These are phyloP conservation scores for Exsudoporus floridanus DNA, from an alignment of 1,284 basidiomycete species.

Conservation along the genomic window DNA sequence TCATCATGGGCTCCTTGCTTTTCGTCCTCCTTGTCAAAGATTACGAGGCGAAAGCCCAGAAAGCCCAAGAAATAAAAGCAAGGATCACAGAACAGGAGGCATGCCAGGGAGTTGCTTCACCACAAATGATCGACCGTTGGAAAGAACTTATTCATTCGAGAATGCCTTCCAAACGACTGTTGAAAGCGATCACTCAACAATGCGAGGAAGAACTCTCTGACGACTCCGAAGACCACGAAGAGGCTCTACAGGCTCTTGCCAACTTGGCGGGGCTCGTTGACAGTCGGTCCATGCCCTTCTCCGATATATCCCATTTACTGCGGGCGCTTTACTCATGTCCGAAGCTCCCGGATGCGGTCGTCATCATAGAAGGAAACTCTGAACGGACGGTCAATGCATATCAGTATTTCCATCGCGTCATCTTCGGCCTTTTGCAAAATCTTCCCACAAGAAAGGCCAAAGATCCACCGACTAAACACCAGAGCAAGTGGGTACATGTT, in stretches of 20 bases:
- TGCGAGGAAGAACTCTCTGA: constrained; percentile 25
- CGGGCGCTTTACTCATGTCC: constrained; percentile 52
- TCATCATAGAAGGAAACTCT: constrained; percentile 38
- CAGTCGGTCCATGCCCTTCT: constrained; percentile 45
- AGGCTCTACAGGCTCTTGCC: constrained; percentile 58
- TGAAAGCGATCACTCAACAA: constrained; percentile 25
- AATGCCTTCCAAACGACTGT: constrained; percentile 28
- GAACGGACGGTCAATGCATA: constrained; percentile 45
- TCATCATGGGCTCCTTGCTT: constrained; percentile 66
- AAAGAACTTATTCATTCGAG: constrained; percentile 15
- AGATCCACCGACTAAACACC: constrained; percentile 12
- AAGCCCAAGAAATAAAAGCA: constrained; percentile 25
- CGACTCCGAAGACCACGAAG: constrained; percentile 12
- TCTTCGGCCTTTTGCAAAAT: constrained; percentile 43
- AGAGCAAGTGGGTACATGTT: constrained; percentile 2
- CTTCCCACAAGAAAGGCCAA: constrained; percentile 27
- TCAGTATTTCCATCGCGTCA: constrained; percentile 56
- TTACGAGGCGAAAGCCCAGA: constrained; percentile 45
- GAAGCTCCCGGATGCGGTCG: constrained; percentile 44
- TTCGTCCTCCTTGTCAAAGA: constrained; percentile 67
- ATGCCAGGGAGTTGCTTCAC: constrained; percentile 10
- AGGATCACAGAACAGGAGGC: constrained; percentile 22
- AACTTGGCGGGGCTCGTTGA: constrained; percentile 55
- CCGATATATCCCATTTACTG: constrained; percentile 46
- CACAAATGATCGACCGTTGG: constrained; percentile 21